These are phyloP conservation scores for Angophora floribunda DNA, from an alignment of 345 rosid species.

Conservation along the genomic window DNA sequence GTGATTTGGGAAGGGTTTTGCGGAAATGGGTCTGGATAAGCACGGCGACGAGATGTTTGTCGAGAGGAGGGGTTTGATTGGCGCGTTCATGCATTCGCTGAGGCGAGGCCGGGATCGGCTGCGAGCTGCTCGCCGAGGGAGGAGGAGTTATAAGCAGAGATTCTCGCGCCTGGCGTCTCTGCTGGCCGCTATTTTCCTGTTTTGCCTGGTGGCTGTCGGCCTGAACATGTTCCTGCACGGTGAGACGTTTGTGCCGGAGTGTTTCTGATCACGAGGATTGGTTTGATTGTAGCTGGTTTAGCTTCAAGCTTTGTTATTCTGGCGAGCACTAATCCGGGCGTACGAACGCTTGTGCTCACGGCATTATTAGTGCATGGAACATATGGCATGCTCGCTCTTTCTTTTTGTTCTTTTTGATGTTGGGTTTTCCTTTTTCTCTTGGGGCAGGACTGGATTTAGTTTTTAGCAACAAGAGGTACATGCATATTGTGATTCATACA, in stretches of 20 bases:
- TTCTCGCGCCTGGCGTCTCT: constrained; percentile 25
- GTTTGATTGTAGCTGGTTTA: not conserved
- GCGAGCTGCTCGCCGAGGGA: not conserved
- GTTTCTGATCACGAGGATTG: not conserved
- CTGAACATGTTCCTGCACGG: constrained; percentile 47
- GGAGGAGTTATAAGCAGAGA: not conserved
- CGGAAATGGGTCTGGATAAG: not conserved
- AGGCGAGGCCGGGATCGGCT: not conserved
- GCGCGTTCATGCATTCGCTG: not conserved
- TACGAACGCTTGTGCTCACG: not conserved
- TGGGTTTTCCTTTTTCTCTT: not conserved
- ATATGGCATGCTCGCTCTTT: not conserved
- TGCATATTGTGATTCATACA: not conserved
- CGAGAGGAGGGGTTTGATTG: not conserved
- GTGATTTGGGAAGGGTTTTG: not conserved
- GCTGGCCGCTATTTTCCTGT: constrained; percentile 29
- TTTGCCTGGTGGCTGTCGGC: constrained; percentile 38
- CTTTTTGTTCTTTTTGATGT: not conserved
- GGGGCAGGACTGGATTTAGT: not conserved
- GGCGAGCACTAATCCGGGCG: not conserved
- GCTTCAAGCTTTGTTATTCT: not conserved
- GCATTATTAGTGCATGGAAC: not conserved
- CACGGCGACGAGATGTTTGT: not conserved
- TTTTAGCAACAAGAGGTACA: not conserved
- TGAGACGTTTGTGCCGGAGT: constrained; percentile 14